These are phyloP conservation scores for Alternaria ethzedia DNA, from an alignment of 2,329 filamentous ascomycete species.

Conservation along the genomic window DNA sequence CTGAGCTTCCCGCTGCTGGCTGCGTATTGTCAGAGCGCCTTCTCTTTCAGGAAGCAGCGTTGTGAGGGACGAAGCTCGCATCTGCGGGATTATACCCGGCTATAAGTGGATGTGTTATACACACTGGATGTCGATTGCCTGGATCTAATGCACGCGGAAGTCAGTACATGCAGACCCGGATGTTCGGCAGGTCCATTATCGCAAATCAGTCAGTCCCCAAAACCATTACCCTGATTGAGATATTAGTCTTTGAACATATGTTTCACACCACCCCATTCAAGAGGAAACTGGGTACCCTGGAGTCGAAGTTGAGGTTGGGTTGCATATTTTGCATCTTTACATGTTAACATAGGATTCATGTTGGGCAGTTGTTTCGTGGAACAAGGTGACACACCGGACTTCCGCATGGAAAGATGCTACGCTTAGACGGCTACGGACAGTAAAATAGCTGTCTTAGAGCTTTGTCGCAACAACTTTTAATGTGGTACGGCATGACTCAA, in stretches of 20 bases:
- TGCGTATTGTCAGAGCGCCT: not conserved
- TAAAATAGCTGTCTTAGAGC: not conserved
- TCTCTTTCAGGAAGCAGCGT: not conserved
- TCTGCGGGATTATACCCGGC: not conserved
- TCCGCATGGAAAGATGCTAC: not conserved
- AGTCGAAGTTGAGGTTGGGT: not conserved
- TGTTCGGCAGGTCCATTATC: not conserved
- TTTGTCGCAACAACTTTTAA: not conserved
- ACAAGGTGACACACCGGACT: not conserved
- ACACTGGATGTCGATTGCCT: not conserved
- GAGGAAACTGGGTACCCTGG: accelerated
- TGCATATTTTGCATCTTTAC: not conserved
- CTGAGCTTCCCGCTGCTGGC: not conserved
- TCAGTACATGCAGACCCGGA: not conserved
- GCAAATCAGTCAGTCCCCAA: not conserved
- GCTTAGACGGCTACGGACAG: not conserved
- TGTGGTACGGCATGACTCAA: not conserved
- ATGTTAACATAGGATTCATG: not conserved
- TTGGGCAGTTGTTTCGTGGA: not conserved
- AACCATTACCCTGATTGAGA: not conserved
- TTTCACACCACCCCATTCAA: not conserved
- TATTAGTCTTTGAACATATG: not conserved
- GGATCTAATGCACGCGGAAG: not conserved
- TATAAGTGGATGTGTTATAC: not conserved
- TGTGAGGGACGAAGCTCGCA: not conserved